Conservation (phyloP, 371 early-diverging fungal genomes). For the Chytridium lagenaria region DNA sequence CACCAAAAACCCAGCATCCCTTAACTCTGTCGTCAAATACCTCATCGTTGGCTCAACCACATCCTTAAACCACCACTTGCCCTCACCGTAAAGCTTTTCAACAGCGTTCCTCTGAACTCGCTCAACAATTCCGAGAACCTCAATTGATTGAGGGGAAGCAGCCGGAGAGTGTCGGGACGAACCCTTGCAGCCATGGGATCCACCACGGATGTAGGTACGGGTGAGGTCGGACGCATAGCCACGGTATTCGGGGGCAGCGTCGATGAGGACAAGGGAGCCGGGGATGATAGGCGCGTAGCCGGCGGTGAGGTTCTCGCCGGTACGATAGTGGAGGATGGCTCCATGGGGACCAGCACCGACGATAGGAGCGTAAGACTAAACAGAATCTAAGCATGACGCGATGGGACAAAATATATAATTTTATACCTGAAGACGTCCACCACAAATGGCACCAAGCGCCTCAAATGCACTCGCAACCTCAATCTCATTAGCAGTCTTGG, state of each 20-base stretch:
- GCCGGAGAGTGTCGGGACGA: neutral
- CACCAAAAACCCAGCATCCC: constrained; percentile 36
- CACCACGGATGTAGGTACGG: constrained; percentile 42
- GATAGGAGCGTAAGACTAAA: constrained; percentile 85
- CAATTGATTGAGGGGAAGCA: constrained; percentile 5
- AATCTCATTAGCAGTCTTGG: constrained; percentile 20
- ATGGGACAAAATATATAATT: constrained; percentile 48
- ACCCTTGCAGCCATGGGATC: neutral
- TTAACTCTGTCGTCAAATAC: constrained; percentile 33
- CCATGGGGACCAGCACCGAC: constrained; percentile 83
- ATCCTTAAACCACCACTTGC: constrained; percentile 25
- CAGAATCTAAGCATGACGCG: constrained; percentile 23
- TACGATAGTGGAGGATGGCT: constrained; percentile 83
- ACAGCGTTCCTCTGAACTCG: constrained; percentile 39
- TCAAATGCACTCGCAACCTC: constrained; percentile 31
- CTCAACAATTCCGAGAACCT: constrained; percentile 40
- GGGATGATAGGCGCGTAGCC: constrained; percentile 30
- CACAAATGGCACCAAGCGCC: constrained; percentile 30
- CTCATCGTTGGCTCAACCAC: constrained; percentile 14
- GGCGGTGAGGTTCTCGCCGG: constrained; percentile 36
- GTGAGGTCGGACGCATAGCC: constrained; percentile 53
- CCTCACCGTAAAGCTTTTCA: constrained; percentile 27
- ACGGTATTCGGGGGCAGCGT: constrained; percentile 48
- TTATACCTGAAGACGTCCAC: constrained; percentile 31
- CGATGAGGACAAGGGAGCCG: constrained; percentile 43